A percentile compares a stretch with the other conserved stretches of the same genome.
Conservation (phyloP, 768 basidiomycete genomes). For the Tulasnella sp. region DNA sequence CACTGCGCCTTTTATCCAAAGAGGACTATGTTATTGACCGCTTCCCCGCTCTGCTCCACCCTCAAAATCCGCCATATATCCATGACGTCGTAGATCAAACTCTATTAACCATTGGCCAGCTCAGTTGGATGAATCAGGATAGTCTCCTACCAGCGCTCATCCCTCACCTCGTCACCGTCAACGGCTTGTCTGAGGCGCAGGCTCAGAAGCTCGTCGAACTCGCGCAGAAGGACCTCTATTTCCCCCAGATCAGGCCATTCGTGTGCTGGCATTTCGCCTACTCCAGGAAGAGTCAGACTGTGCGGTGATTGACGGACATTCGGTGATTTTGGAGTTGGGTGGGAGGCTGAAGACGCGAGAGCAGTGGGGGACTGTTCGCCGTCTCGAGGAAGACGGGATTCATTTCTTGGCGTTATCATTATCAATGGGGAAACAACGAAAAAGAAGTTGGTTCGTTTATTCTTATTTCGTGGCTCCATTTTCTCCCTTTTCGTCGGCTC, state of each 20-base stretch:
- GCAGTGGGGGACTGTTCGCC: no score
- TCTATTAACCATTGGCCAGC: constrained; percentile 51
- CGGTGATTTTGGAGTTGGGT: no score
- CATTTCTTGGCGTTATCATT: no score
- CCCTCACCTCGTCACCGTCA: constrained; percentile 44
- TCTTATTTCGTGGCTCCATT: no score
- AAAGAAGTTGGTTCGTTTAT: no score
- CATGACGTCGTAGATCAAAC: constrained; percentile 35
- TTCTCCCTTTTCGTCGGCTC: no score
- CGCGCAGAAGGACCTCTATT: constrained; percentile 56
- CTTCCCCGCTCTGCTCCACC: not conserved
- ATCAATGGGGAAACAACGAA: no score
- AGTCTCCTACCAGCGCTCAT: constrained; percentile 47
- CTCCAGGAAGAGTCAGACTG: constrained; percentile 25
- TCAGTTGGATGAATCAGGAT: constrained; percentile 66
- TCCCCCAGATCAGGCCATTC: constrained; percentile 41
- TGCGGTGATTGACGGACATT: not conserved
- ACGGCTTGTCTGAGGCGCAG: constrained; percentile 41
- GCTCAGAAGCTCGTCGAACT: constrained; percentile 47
- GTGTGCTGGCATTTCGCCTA: constrained; percentile 49
- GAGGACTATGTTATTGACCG: constrained; percentile 7
- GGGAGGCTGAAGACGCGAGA: no score
- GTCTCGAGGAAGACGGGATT: no score
- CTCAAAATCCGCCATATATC: not conserved
- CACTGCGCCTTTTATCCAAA: not conserved